phyloP scores from a whole-genome alignment of 176 grass and related monocot genomes.

The Aegilops longissima region DNA sequence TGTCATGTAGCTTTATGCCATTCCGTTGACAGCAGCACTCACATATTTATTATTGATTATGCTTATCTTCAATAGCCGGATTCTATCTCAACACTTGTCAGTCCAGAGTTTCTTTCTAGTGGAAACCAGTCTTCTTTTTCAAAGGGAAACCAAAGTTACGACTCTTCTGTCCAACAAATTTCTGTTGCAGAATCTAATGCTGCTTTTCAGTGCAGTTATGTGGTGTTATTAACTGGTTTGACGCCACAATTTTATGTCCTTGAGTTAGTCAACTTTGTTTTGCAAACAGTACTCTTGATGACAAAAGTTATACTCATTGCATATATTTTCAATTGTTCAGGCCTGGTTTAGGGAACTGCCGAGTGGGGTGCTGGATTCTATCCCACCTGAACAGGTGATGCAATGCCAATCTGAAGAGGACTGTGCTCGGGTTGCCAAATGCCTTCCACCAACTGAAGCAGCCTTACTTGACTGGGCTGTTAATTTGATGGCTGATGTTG shows the following conservation, averaged over 20 bases:
- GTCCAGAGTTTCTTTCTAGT: conserved; percentile 6
- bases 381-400: conserved; percentile 72
- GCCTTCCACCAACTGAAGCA: conserved; percentile 52
- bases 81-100: neutral
- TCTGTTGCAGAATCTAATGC: conserved; percentile 19
- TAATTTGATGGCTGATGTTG: conserved; percentile 79
- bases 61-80: conserved; percentile 9
- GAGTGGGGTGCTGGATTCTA: conserved; percentile 58
- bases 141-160: neutral
- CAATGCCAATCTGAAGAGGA: conserved; percentile 72
- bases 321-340: conserved; percentile 28
- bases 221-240: neutral
- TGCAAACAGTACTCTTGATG: neutral
- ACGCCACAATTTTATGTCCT: conserved; percentile 5
- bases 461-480: conserved; percentile 70
- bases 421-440: conserved; percentile 51
- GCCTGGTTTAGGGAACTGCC: conserved; percentile 88
- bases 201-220: neutral
- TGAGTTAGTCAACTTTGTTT: neutral
- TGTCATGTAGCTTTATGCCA: neutral
- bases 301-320: conserved; percentile 11
- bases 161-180: neutral
- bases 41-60: conserved; percentile 1
- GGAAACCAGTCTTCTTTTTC: neutral
- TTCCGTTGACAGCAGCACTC: neutral